Conservation (phyloP, 1,284 basidiomycete species). For the Boletus mariae region DNA sequence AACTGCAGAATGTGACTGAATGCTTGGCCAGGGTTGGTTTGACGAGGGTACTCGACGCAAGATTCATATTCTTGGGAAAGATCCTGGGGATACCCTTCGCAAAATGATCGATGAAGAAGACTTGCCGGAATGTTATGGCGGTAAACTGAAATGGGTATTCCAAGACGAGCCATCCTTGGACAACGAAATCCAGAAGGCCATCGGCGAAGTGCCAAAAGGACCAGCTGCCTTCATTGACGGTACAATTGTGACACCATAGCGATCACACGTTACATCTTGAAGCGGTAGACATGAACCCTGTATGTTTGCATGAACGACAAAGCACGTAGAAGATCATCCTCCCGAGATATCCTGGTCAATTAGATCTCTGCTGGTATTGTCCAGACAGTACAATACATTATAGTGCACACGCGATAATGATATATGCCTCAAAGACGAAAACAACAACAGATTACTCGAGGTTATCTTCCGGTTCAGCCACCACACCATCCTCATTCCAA, state of each 20-base stretch:
- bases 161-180: conserved; percentile 61
- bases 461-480: conserved; percentile 63
- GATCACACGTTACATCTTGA: not conserved
- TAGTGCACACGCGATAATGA: conserved; percentile 27
- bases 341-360: conserved; percentile 1
- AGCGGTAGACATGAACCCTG: too few relatives aligned
- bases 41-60: conserved; percentile 72
- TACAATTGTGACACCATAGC: conserved; percentile 23
- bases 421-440: conserved; percentile 15
- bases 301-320: too few relatives aligned
- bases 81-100: conserved; percentile 48
- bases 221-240: conserved; percentile 49
- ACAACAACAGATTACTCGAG: conserved; percentile 20
- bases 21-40: conserved; percentile 57
- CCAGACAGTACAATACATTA: conserved; percentile 29
- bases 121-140: conserved; percentile 66
- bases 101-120: conserved; percentile 52
- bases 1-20: not conserved
- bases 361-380: conserved; percentile 14
- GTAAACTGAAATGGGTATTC: conserved; percentile 63
- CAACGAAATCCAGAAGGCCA: conserved; percentile 37
- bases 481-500: conserved; percentile 78
- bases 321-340: too few relatives aligned
- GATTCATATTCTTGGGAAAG: conserved; percentile 62
- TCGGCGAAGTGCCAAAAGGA: conserved; percentile 51